phyloP scores from a whole-genome alignment of 208 protist genomes.

The Leishmania amazonensis region DNA sequence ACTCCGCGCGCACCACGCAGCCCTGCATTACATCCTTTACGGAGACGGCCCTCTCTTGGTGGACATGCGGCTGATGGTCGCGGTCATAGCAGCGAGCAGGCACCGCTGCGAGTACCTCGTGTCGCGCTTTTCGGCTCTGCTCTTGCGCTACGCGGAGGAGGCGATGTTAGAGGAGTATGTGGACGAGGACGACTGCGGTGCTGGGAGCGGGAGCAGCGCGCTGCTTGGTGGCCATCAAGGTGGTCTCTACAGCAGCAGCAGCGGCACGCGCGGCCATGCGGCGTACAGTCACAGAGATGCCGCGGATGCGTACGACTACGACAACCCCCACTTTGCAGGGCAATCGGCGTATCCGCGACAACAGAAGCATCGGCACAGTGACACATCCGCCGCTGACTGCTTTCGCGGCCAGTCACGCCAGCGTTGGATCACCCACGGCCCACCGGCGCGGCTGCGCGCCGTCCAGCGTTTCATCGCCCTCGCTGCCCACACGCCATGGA shows the following conservation, averaged over 20 bases:
- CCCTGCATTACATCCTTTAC: conserved; percentile 70
- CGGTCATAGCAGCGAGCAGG: conserved; percentile 78
- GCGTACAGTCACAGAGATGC: neutral
- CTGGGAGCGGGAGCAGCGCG: neutral
- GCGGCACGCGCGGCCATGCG: neutral
- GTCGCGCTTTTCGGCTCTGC: conserved; percentile 61
- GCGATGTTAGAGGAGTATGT: conserved; percentile 23
- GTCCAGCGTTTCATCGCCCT: conserved; percentile 76
- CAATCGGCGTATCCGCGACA: neutral
- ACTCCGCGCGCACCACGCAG: conserved; percentile 68
- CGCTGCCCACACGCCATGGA: conserved; percentile 82
- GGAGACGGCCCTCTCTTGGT: conserved; percentile 76
- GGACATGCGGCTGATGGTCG: conserved; percentile 80
- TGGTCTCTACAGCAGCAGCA: conserved; percentile 12
- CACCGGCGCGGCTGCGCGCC: conserved; percentile 53
- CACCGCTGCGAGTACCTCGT: conserved; percentile 86
- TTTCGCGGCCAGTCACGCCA: conserved; percentile 17
- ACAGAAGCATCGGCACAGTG: neutral
- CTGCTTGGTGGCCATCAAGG: conserved; percentile 1
- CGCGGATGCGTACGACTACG: neutral
- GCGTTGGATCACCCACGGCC: conserved; percentile 66
- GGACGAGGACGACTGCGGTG: conserved; percentile 14
- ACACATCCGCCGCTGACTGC: neutral
- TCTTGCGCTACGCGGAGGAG: conserved; percentile 56
- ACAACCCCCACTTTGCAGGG: neutral